Evolutionary conservation across 257 asterid genomes (phyloP).

Genomic region (Anisodus acutangulus): DNA sequence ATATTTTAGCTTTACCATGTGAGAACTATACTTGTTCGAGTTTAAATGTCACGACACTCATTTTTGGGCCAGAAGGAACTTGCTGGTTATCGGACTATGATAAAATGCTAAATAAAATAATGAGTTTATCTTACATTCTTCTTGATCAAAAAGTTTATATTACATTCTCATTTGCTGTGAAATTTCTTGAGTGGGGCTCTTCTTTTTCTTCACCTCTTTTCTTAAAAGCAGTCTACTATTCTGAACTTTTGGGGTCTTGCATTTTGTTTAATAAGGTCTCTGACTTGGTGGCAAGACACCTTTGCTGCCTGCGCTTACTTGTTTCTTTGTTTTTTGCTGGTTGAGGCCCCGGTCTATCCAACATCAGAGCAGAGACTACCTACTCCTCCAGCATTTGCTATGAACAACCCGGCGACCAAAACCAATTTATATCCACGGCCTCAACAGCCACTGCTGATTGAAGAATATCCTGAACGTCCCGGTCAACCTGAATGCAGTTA

Average conservation of each 20-base stretch:
- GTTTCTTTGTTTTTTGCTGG: constrained; percentile 35
- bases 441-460: constrained; percentile 50
- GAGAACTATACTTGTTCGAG: neutral
- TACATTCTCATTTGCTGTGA: constrained; percentile 5
- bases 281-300: neutral
- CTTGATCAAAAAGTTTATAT: neutral
- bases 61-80: constrained; percentile 15
- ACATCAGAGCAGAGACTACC: constrained; percentile 83
- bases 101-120: constrained; percentile 11
- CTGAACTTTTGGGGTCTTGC: neutral
- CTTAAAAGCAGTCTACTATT: constrained; percentile 5
- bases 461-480: constrained; percentile 87
- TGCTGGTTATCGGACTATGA: constrained; percentile 16
- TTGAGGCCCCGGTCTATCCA: constrained; percentile 63
- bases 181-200: neutral
- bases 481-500: constrained; percentile 91
- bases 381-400: constrained; percentile 86
- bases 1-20: neutral
- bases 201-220: neutral
- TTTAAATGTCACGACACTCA: neutral
- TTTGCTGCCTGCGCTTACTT: constrained; percentile 39
- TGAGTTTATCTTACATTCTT: neutral
- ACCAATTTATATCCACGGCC: constrained; percentile 53
- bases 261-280: neutral
- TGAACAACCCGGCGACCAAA: constrained; percentile 55